Evolutionary conservation across 345 rosid species (phyloP), one percentile per base, ranked within the genome.

Genomic region (Litchi chinensis): DNA sequence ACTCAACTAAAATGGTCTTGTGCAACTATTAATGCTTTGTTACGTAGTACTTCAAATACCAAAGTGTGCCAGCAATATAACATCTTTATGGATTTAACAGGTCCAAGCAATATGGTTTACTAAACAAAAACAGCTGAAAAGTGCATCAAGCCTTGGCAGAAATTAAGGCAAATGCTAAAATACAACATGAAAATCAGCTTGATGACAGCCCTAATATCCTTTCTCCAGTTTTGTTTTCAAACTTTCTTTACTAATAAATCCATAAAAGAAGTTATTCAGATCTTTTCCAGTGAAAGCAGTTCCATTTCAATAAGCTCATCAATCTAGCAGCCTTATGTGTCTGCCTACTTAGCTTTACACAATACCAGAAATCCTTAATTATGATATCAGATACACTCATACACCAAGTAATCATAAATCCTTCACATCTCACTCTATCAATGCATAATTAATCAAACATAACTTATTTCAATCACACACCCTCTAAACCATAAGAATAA

Each of bases 251-350:
- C 54, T 54, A 37, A 26, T 48, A 48, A 65, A 22, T 12, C 3
- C 22, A 5, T 24, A 67, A 76, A 18, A 19, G 48, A 65, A 48
- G 62, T 44, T 75, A 64, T 19, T 48, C 15, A 28, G 18, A 65
- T 8, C 44, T 21, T 19, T 56, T 50, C 78, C 37, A 3, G 8
- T n/a, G 6, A 73, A 73, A 41, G 32, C 50, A 65, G 19, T 37
- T 56, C 39, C 28, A 32, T 37, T 16, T 39, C 48, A 73, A 39
- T 22, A 73, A 57, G 76, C 52, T 73, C 37, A 40, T 56, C 66
- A 40, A 59, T 64, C 37, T 57, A 40, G 10, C 54, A 56, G 22
- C 8, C n/a, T 62, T 62, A 41, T 3, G 21, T 16, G 40, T 10
- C 50, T 40, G 10, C 54, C 57, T 43, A 18, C 75, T 32, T 44